phyloP scores from a whole-genome alignment of 2,329 filamentous ascomycete species.

The Fusarium avenaceum region DNA sequence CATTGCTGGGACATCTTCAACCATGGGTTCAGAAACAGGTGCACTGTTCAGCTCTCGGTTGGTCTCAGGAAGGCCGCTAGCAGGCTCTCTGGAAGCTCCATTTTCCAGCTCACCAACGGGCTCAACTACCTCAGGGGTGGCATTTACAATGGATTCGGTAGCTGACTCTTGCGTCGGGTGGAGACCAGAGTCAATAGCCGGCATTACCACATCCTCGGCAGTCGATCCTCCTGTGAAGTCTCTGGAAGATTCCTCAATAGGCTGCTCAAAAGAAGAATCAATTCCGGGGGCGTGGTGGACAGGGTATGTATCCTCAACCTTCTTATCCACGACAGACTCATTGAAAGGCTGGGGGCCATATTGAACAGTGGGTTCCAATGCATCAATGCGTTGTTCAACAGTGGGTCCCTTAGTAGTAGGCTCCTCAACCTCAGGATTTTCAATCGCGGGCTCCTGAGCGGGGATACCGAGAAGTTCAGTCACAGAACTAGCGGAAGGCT shows the following conservation, averaged over 20 bases:
- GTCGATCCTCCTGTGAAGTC: background rate
- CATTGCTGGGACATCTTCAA: slow-evolving; percentile 3
- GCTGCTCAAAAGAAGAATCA: background rate
- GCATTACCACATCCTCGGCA: slow-evolving; percentile 6
- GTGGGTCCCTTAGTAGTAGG: background rate
- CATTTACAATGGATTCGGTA: background rate
- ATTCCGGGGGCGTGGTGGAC: background rate
- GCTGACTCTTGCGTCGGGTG: background rate
- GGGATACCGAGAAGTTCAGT: background rate
- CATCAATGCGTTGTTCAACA: background rate
- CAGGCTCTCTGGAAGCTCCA: background rate
- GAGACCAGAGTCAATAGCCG: background rate
- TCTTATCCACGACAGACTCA: slow-evolving; percentile 8
- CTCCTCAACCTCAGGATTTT: background rate
- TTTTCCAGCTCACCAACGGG: slow-evolving; percentile 3
- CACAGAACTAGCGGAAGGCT: background rate
- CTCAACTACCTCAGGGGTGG: slow-evolving; percentile 13
- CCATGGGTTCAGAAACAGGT: background rate
- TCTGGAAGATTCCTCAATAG: slow-evolving; percentile 4
- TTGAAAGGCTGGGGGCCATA: background rate
- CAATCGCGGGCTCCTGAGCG: background rate
- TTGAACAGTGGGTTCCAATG: slow-evolving; percentile 1
- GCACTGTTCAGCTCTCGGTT: background rate
- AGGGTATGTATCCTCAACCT: background rate
- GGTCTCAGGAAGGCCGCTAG: background rate